Evolutionary conservation across 169 alveolate species (phyloP).

Genomic region (Cytauxzoon felis): DNA sequence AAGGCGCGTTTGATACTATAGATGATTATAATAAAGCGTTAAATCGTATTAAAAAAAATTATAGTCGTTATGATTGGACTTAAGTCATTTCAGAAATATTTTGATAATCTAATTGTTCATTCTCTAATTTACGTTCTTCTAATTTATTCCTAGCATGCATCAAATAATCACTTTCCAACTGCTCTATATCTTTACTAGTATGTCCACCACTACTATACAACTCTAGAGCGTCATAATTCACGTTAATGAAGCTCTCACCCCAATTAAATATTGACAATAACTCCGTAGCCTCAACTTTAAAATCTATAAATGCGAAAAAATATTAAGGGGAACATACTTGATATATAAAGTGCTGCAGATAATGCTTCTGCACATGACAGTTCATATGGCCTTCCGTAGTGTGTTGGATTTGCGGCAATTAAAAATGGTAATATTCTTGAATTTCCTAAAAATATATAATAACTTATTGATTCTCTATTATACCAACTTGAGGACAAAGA

Average conservation of each 20-base stretch:
- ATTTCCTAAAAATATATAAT: neutral
- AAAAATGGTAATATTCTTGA: conserved; percentile 82
- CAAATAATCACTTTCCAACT: conserved; percentile 44
- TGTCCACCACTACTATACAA: conserved; percentile 63
- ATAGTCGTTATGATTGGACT: conserved; percentile 47
- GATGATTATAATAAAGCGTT: conserved; percentile 29
- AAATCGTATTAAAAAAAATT: conserved; percentile 21
- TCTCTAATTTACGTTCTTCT: conserved; percentile 12
- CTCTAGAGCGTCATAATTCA: conserved; percentile 76
- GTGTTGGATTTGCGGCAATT: conserved; percentile 93
- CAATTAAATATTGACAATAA: conserved; percentile 82
- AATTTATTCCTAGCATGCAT: neutral
- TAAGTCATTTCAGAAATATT: conserved; percentile 17
- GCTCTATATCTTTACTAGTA: conserved; percentile 41
- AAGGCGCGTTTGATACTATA: conserved; percentile 29
- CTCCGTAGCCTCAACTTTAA: conserved; percentile 72
- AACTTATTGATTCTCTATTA: neutral
- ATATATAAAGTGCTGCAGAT: conserved; percentile 86
- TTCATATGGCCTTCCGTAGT: conserved; percentile 90
- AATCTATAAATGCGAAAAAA: neutral
- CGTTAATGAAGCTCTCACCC: conserved; percentile 82
- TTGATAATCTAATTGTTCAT: conserved; percentile 38
- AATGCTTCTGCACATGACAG: conserved; percentile 94
- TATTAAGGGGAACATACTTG: conserved; percentile 63
- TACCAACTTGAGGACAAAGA: conserved; percentile 42